Conservation (phyloP, 257 asterid species). For the Solanum piurae region DNA sequence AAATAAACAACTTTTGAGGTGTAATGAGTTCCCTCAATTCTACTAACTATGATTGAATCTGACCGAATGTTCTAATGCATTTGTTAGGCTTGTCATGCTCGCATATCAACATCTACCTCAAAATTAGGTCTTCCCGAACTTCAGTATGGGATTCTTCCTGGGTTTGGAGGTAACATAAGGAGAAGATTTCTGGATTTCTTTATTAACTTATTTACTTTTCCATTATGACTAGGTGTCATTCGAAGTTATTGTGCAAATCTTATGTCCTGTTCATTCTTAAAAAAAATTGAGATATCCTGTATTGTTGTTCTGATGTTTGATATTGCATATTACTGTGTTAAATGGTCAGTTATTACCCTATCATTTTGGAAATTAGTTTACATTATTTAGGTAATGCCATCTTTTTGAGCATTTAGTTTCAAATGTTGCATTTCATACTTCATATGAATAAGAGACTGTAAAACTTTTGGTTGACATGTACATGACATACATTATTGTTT, state of each 20-base stretch:
- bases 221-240: not conserved
- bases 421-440: not conserved
- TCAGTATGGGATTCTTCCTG: constrained; percentile 93
- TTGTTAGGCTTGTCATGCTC: constrained; percentile 93
- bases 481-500: not conserved
- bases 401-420: not conserved
- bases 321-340: not conserved
- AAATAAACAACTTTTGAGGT: not conserved
- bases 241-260: not conserved
- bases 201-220: not conserved
- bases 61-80: not conserved
- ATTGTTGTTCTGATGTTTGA: not conserved
- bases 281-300: not conserved
- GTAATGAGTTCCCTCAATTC: not conserved
- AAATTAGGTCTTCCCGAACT: constrained; percentile 92
- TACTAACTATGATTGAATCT: not conserved
- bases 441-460: not conserved
- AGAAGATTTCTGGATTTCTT: not conserved
- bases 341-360: not conserved
- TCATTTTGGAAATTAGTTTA: not conserved
- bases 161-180: constrained; percentile 73
- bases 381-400: not conserved
- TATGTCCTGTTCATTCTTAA: not conserved
- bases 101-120: constrained; percentile 75
- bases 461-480: not conserved